Evolutionary conservation across 2,329 filamentous ascomycete genomes (phyloP), one percentile per base, ranked within the genome.

Genomic region (Aspergillus alliaceus): DNA sequence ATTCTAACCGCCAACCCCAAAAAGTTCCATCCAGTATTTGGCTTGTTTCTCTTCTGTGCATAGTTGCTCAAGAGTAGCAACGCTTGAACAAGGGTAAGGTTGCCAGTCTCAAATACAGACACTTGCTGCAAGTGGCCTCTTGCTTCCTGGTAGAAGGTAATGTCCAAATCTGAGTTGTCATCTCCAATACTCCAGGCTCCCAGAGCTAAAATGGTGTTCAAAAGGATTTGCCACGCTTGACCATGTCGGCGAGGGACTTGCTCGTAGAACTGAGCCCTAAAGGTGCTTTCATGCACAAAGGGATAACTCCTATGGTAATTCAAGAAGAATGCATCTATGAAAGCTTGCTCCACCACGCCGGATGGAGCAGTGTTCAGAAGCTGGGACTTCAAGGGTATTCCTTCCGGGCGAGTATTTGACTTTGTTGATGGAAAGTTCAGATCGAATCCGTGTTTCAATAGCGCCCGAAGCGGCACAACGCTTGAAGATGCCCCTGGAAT

Each of bases 21-120:
- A 58, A 79, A 80, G 49, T 79, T 81, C 69, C 78, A 82, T 8
- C 79, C 79, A 7, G 74, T 78, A 59, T 82, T 82, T 2, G 80
- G 80, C 57, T 80, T 80, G 64, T 81, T 78, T 27, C 78, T 72
- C 62, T 82, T 82, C 61, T 82, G 80, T 0, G 78, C 71, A 58
- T 80, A 80, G 54, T 81, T 81, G 55, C 78, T 77, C 61, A 81
- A 70, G 48, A 82, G 71, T 14, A 76, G 65, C 32, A 82, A 69
- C 1, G 75, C 75, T 62, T 82, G 80, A 2, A 82, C 79, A 8
- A 80, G 69, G 7, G 76, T 79, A 18, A 82, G 62, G 50, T 80
- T 81, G 20, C 80, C 80, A 24, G 75, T 77, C 56, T 82, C 80
- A 32, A 82, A 72, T n/a, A 76, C 72, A 40, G 70, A 71, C 42